Conservation (phyloP, 176 grass and related monocot species). For the Avena insularis region DNA sequence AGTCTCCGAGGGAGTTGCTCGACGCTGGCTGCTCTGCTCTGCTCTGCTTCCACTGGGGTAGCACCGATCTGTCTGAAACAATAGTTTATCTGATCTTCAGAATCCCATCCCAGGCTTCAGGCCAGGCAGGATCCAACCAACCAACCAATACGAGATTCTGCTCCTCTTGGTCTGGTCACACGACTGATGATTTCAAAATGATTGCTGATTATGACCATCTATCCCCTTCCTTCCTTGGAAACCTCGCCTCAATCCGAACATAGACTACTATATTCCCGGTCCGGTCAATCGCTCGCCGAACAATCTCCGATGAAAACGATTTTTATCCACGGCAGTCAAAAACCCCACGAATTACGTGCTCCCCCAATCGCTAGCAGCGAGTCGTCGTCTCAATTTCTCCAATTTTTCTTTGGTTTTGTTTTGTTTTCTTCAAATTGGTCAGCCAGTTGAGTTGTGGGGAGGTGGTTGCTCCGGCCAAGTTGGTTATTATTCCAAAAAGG, state of each 20-base stretch:
- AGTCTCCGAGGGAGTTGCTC: background rate
- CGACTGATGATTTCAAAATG: background rate
- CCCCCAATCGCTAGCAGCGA: background rate
- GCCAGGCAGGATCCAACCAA: slow-evolving; percentile 31
- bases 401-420: background rate
- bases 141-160: slow-evolving; percentile 30
- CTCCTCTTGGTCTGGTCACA: background rate
- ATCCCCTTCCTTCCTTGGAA: background rate
- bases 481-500: background rate
- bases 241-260: slow-evolving; percentile 10
- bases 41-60: slow-evolving; percentile 26
- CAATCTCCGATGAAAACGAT: slow-evolving; percentile 2
- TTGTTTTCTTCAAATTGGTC: background rate
- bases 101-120: background rate
- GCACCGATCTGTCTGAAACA: background rate
- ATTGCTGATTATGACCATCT: slow-evolving; percentile 25
- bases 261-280: background rate
- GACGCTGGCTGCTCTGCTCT: slow-evolving; percentile 10
- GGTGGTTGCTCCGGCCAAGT: slow-evolving; percentile 12
- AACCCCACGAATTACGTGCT: background rate
- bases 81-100: background rate
- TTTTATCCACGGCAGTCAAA: background rate
- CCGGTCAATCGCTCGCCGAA: slow-evolving; percentile 45
- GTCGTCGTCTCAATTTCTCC: background rate
- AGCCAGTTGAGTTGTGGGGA: background rate